Conservation (phyloP, 441 rosid species). For the Aquilaria agallochum region DNA sequence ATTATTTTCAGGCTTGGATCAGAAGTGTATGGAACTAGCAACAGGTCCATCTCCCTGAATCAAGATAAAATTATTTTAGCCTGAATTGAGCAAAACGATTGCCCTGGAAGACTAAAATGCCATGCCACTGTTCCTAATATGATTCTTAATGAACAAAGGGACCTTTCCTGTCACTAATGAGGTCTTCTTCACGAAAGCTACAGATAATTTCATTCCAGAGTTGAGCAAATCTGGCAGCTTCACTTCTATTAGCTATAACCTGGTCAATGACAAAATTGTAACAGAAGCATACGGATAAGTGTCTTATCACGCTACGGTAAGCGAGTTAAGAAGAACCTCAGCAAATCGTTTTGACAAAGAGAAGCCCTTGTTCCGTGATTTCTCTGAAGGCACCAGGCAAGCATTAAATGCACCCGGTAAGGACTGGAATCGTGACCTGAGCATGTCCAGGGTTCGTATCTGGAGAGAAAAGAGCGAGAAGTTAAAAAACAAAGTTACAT, state of each 20-base stretch:
- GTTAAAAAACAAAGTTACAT: too few relatives aligned
- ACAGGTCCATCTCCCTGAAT: slow-evolving; percentile 97
- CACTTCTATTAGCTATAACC: slow-evolving; percentile 96
- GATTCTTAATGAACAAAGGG: slow-evolving; percentile 3
- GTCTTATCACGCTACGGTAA: not conserved
- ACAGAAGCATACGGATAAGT: slow-evolving; percentile 13
- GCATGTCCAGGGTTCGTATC: slow-evolving; percentile 98
- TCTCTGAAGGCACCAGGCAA: slow-evolving; percentile 86
- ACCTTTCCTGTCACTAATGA: slow-evolving; percentile 91
- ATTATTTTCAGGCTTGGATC: slow-evolving; percentile 94
- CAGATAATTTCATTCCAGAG: slow-evolving; percentile 98
- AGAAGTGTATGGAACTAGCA: slow-evolving; percentile 93
- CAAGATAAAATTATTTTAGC: slow-evolving; percentile 26
- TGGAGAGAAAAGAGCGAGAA: slow-evolving; percentile 22
- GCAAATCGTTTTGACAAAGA: slow-evolving; percentile 82
- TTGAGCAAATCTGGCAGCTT: slow-evolving; percentile 99
- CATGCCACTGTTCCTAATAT: too few relatives aligned
- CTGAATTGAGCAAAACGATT: slow-evolving; percentile 6
- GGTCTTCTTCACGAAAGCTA: slow-evolving; percentile 98
- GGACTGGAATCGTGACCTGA: slow-evolving; percentile 95
- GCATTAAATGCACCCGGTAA: slow-evolving; percentile 94
- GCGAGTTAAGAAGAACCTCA: slow-evolving; percentile 50
- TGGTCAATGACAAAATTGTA: slow-evolving; percentile 25
- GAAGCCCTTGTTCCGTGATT: slow-evolving; percentile 76
- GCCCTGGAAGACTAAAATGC: too few relatives aligned